These are phyloP conservation scores for Ophiostoma pallidulum DNA, from an alignment of 2,329 filamentous ascomycete genomes.

Conservation along the genomic window DNA sequence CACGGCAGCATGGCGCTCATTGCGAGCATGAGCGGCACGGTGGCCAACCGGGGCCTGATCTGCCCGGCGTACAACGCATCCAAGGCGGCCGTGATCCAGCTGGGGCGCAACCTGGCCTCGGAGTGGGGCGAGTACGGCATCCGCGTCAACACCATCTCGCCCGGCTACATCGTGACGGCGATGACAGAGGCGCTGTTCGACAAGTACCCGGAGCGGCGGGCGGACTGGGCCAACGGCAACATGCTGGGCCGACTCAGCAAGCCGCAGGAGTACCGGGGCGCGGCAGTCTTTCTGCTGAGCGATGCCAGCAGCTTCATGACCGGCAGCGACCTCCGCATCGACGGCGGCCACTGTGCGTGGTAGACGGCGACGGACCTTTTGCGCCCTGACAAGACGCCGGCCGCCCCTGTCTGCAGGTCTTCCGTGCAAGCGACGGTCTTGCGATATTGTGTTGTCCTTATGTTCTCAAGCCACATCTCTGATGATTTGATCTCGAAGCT, in stretches of 20 bases:
- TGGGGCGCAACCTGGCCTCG: constrained; percentile 58
- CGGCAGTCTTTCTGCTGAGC: constrained; percentile 58
- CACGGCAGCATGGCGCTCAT: constrained; percentile 56
- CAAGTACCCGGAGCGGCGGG: constrained; percentile 57
- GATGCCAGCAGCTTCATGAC: constrained; percentile 64
- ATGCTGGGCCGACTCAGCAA: constrained; percentile 65
- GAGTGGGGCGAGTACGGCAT: constrained; percentile 68
- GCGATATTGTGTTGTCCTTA: too few relatives aligned
- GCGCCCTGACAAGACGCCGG: too few relatives aligned
- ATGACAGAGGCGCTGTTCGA: constrained; percentile 79
- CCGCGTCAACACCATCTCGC: constrained; percentile 71
- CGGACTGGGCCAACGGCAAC: constrained; percentile 72
- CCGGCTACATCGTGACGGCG: constrained; percentile 69
- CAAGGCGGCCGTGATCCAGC: constrained; percentile 65
- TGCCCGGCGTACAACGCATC: constrained; percentile 67
- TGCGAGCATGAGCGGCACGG: constrained; percentile 59
- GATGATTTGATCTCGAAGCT: too few relatives aligned
- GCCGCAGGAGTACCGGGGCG: constrained; percentile 62
- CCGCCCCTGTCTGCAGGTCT: too few relatives aligned
- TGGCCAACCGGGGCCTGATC: constrained; percentile 53
- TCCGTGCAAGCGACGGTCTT: too few relatives aligned
- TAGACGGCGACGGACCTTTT: constrained; percentile 25
- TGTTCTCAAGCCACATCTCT: too few relatives aligned
- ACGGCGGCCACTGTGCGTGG: constrained; percentile 60
- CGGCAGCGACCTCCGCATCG: constrained; percentile 57